A percentile compares a stretch with the other conserved stretches of the same genome.
Evolutionary conservation across 371 early-diverging fungal genomes (phyloP).

Genomic region (Lichtheimia ornata): DNA sequence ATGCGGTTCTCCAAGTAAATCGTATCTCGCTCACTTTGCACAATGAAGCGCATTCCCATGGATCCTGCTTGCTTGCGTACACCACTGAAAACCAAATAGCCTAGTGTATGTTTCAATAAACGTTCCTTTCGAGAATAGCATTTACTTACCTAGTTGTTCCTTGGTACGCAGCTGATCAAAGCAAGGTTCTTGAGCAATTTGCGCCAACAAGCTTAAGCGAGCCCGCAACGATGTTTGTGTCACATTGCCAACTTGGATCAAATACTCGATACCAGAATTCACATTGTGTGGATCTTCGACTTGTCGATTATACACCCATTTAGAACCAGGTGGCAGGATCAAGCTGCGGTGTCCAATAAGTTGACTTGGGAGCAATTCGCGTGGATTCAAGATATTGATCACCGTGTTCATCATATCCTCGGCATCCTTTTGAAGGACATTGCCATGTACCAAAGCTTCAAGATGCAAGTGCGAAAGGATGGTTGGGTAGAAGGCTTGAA

Average conservation of each 20-base stretch:
- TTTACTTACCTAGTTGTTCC: conserved; percentile 69
- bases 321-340: conserved; percentile 61
- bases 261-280: conserved; percentile 87
- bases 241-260: conserved; percentile 66
- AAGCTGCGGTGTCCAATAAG: conserved; percentile 64
- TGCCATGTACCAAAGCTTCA: conserved; percentile 86
- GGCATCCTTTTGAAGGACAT: conserved; percentile 69
- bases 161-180: conserved; percentile 93
- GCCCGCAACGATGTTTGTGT: conserved; percentile 62
- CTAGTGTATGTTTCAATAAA: conserved; percentile 15
- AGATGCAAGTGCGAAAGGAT: conserved; percentile 71
- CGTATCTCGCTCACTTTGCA: conserved; percentile 89
- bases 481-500: conserved; percentile 73
- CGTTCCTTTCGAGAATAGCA: neutral
- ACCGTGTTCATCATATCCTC: conserved; percentile 59
- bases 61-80: conserved; percentile 64
- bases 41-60: conserved; percentile 73
- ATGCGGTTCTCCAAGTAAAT: conserved; percentile 83
- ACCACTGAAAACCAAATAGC: conserved; percentile 80
- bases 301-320: conserved; percentile 62
- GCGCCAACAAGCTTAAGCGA: conserved; percentile 68
- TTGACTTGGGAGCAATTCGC: conserved; percentile 62
- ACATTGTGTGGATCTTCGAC: conserved; percentile 80
- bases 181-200: conserved; percentile 85
- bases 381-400: conserved; percentile 56